A percentile compares a stretch with the other conserved stretches of the same genome.
phyloP scores from a whole-genome alignment of 1,139 yeast genomes.

The Zygosaccharomyces pseudobailii region DNA sequence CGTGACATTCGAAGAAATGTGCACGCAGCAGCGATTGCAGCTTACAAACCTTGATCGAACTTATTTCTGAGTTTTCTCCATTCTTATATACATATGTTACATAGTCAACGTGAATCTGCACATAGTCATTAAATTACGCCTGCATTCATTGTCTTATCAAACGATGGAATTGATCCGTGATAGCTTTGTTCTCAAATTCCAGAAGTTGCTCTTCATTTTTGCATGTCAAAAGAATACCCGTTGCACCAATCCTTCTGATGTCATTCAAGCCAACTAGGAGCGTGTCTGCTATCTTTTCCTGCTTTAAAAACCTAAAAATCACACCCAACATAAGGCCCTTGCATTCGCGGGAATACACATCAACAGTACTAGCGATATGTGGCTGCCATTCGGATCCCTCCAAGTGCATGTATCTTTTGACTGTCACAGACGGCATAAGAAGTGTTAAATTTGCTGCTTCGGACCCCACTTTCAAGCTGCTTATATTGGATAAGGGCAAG shows the following conservation, averaged over 20 bases:
- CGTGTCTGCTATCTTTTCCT: constrained; percentile 1
- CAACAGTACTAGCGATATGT: constrained; percentile 15
- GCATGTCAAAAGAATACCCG: constrained; percentile 23
- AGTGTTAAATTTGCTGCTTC: constrained; percentile 11
- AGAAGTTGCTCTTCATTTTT: constrained; percentile 18
- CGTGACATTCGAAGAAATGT: constrained; percentile 81
- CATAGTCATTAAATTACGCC: not conserved
- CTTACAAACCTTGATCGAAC: constrained; percentile 30
- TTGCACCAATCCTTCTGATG: constrained; percentile 26
- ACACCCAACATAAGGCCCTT: constrained; percentile 16
- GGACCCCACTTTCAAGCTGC: constrained; percentile 1
- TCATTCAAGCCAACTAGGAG: constrained; percentile 14
- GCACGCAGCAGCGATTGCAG: constrained; percentile 72
- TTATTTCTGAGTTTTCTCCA: not conserved
- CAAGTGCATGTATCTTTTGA: constrained; percentile 16
- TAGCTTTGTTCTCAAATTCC: constrained; percentile 24
- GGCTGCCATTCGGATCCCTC: constrained; percentile 17
- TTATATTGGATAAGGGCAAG: constrained; percentile 15
- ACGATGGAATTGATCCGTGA: constrained; percentile 25
- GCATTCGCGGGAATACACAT: constrained; percentile 21
- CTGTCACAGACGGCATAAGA: constrained; percentile 18
- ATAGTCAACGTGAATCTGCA: not conserved
- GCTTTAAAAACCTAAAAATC: constrained; percentile 16
- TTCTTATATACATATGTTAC: not conserved
- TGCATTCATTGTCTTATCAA: constrained; percentile 10